These are phyloP conservation scores for Alternaria sp. DNA, from an alignment of 2,329 filamentous ascomycete species.

Conservation along the genomic window DNA sequence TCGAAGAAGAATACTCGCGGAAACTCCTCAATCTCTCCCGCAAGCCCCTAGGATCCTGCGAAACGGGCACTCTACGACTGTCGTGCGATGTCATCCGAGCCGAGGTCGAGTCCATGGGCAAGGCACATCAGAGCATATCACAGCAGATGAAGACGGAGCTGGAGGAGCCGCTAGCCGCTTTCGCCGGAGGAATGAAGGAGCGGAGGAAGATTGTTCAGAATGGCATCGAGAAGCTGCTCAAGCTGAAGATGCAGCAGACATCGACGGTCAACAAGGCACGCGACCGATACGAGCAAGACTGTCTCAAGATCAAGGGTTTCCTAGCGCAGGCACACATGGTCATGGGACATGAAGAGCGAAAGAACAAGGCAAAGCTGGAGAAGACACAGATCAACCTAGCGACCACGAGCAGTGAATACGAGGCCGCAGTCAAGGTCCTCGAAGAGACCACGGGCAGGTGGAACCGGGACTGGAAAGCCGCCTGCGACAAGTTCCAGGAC, in stretches of 20 bases:
- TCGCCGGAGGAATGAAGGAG: conserved; percentile 95
- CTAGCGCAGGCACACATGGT: conserved; percentile 99
- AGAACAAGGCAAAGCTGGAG: conserved; percentile 98
- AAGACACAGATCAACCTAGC: conserved; percentile 98
- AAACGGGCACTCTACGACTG: conserved; percentile 80
- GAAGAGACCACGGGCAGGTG: conserved; percentile 95
- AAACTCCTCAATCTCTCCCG: conserved; percentile 86
- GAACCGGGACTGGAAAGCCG: conserved; percentile 98
- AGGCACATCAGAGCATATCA: conserved; percentile 89
- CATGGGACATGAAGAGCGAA: conserved; percentile 98
- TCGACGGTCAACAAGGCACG: conserved; percentile 92
- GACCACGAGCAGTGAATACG: conserved; percentile 90
- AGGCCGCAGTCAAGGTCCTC: conserved; percentile 87
- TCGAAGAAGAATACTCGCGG: conserved; percentile 95
- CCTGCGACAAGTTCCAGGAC: conserved; percentile 98
- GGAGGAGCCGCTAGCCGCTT: conserved; percentile 90
- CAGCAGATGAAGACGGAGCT: conserved; percentile 95
- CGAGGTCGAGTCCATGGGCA: conserved; percentile 92
- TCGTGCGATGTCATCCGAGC: conserved; percentile 88
- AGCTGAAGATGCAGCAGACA: conserved; percentile 92
- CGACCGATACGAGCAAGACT: conserved; percentile 96
- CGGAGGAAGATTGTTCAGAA: conserved; percentile 94
- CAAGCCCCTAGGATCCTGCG: conserved; percentile 88
- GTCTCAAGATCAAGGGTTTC: conserved; percentile 97
- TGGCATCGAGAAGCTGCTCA: conserved; percentile 92